Evolutionary conservation across 306 rosid genomes (phyloP).

Genomic region (Dalbergia cultrata): DNA sequence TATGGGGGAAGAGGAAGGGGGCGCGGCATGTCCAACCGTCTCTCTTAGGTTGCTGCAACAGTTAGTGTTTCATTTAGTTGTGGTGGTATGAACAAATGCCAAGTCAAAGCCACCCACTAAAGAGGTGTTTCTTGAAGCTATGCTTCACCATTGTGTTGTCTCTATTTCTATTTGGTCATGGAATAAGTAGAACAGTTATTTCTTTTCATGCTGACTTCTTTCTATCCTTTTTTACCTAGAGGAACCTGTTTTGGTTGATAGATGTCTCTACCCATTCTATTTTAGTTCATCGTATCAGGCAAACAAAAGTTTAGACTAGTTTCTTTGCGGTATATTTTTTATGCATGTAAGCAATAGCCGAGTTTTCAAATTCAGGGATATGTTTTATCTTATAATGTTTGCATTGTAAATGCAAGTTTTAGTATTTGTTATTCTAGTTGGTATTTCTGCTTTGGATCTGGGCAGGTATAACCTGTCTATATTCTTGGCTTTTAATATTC

Average conservation of each 20-base stretch:
- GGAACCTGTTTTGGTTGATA: constrained; percentile 36
- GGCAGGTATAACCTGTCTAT: no score
- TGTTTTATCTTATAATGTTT: constrained; percentile 11
- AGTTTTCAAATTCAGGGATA: constrained; percentile 24
- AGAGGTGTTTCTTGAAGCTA: constrained; percentile 34
- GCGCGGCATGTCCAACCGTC: constrained; percentile 44
- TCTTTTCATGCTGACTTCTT: constrained; percentile 30
- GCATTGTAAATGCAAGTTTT: constrained; percentile 54
- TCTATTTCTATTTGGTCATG: constrained; percentile 37
- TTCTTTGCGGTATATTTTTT: constrained; percentile 44
- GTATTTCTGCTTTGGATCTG: neutral
- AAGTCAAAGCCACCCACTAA: constrained; percentile 40
- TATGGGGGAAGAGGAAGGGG: constrained; percentile 62
- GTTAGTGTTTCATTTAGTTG: constrained; percentile 36
- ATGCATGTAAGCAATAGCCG: constrained; percentile 40
- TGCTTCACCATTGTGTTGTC: constrained; percentile 42
- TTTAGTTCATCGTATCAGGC: constrained; percentile 33
- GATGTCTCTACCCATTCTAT: constrained; percentile 30
- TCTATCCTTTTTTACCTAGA: constrained; percentile 6
- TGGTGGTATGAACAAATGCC: constrained; percentile 39
- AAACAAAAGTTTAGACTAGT: constrained; percentile 41
- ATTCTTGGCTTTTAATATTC: no score
- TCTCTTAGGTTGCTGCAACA: constrained; percentile 35
- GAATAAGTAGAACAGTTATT: constrained; percentile 46
- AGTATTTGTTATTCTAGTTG: constrained; percentile 6